Conservation (phyloP, 495 filamentous ascomycete genomes). For the Penicillium soppii region DNA sequence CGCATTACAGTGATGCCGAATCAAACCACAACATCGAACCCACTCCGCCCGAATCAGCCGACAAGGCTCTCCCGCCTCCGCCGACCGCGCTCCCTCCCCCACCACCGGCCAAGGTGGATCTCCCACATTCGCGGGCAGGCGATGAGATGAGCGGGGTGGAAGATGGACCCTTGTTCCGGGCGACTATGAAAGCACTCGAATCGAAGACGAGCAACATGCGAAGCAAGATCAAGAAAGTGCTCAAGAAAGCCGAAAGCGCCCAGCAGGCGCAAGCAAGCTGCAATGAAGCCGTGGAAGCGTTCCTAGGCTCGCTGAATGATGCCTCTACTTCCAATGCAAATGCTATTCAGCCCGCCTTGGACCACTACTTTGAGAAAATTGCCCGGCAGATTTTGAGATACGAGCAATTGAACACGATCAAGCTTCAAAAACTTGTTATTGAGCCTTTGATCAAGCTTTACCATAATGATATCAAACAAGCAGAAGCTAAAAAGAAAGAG, state of each 20-base stretch:
- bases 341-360: conserved; percentile 90
- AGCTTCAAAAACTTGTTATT: conserved; percentile 89
- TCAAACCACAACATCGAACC: conserved; percentile 46
- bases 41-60: conserved; percentile 60
- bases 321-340: conserved; percentile 89
- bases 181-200: conserved; percentile 94
- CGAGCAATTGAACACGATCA: conserved; percentile 77
- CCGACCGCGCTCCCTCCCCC: conserved; percentile 46
- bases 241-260: conserved; percentile 86
- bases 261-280: conserved; percentile 74
- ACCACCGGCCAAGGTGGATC: conserved; percentile 73
- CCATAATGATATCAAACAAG: conserved; percentile 94
- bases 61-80: conserved; percentile 43
- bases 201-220: conserved; percentile 97
- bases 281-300: conserved; percentile 78
- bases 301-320: conserved; percentile 86
- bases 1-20: conserved; percentile 69
- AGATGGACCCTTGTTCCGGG: conserved; percentile 93
- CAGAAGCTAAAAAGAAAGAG: conserved; percentile 93
- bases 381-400: conserved; percentile 86
- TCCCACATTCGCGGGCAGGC: conserved; percentile 78
- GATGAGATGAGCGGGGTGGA: conserved; percentile 86
- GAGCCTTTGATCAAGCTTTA: conserved; percentile 92
- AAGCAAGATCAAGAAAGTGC: conserved; percentile 88
- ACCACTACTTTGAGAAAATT: conserved; percentile 98